A percentile compares a stretch with the other conserved stretches of the same genome.
Conservation (phyloP, 495 filamentous ascomycete genomes). For the Penicillium coprophilum region DNA sequence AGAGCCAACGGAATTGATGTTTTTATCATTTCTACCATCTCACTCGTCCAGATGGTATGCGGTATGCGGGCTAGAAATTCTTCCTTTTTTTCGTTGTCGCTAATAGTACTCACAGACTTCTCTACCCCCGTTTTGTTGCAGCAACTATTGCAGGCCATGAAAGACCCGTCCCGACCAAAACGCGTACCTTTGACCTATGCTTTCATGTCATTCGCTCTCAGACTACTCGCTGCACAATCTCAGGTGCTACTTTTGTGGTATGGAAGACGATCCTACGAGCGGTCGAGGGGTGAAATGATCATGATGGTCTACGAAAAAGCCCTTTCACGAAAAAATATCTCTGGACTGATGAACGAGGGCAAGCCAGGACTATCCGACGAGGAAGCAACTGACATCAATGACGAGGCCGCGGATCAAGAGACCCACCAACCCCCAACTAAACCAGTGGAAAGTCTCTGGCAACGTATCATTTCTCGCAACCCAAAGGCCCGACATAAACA, state of each 20-base stretch:
- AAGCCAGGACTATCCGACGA: constrained; percentile 10
- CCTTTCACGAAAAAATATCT: constrained; percentile 66
- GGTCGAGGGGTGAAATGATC: constrained; percentile 79
- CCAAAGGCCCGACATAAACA: constrained; percentile 23
- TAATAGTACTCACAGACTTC: constrained; percentile 39
- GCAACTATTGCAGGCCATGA: constrained; percentile 66
- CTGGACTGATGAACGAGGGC: constrained; percentile 42
- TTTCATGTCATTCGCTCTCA: constrained; percentile 54
- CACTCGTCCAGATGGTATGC: constrained; percentile 59
- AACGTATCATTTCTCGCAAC: constrained; percentile 6
- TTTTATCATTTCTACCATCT: constrained; percentile 60
- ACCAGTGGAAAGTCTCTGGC: constrained; percentile 13
- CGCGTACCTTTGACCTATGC: constrained; percentile 66
- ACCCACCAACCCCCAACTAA: constrained; percentile 6
- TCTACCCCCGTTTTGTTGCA: constrained; percentile 68
- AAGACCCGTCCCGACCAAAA: constrained; percentile 47
- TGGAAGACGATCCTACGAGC: constrained; percentile 70
- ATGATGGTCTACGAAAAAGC: constrained; percentile 89
- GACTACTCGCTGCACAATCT: constrained; percentile 63
- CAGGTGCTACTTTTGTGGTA: constrained; percentile 73
- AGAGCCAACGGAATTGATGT: constrained; percentile 75
- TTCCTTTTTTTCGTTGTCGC: too few relatives aligned
- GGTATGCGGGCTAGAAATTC: constrained; percentile 33
- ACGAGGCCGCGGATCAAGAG: constrained; percentile 7
- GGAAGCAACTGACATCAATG: constrained; percentile 5